Percentiles rank a stretch among this genome's conserved stretches.
These are phyloP conservation scores for Casuarina glauca DNA, from an alignment of 306 rosid genomes.

Conservation along the genomic window DNA sequence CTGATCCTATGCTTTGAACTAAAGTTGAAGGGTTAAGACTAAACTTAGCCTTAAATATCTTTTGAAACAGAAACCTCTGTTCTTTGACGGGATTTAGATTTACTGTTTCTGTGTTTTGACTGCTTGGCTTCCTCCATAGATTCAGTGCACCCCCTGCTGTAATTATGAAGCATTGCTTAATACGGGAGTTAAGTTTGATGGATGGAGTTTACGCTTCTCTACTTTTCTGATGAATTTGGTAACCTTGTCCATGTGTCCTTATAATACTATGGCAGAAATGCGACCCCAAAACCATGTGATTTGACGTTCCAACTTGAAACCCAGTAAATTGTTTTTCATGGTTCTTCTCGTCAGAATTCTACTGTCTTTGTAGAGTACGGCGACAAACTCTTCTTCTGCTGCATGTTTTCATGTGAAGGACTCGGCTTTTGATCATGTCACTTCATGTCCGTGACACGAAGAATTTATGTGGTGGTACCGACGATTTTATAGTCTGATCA, in stretches of 20 bases:
- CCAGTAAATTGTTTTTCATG: not conserved
- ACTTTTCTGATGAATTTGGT: not conserved
- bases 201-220: slow-evolving; percentile 25
- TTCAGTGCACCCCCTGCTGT: slow-evolving; percentile 1
- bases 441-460: no score
- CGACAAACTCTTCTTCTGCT: not conserved
- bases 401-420: no score
- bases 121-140: not conserved
- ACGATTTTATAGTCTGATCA: no score
- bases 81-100: no score
- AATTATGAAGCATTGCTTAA: slow-evolving; percentile 39
- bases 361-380: not conserved
- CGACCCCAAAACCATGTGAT: not conserved
- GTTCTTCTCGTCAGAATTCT: not conserved
- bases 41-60: no score
- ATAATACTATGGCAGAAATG: not conserved
- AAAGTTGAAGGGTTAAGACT: no score
- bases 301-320: not conserved
- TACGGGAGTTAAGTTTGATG: slow-evolving; percentile 23
- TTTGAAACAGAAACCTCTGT: no score
- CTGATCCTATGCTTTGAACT: no score
- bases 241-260: not conserved
- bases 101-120: not conserved
- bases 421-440: no score
- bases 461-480: not conserved